Base-by-base conservation (phyloP, 1,139 yeast genomes). In the Hanseniaspora sp. region DNA sequence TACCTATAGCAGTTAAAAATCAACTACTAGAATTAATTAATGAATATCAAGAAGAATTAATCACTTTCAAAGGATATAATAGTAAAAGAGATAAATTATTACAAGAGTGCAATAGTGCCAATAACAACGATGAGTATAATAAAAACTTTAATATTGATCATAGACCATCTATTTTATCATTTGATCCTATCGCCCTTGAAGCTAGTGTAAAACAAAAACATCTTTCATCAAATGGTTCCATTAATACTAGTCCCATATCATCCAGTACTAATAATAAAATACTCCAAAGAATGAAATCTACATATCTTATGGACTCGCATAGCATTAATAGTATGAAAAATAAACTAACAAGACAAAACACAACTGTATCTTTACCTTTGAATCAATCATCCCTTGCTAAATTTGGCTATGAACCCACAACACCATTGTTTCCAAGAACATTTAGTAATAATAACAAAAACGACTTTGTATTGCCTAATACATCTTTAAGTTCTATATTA, bases 401-500 rank as follows among this genome's bases (percentile, higher is more conserved):
- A 43, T 34, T 38, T 23, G 54, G 48, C 43, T 66, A 66, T 55
- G 66, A 69, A 28, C 75, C 70, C 55, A 79, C 67, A 70, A 72
- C 69, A 51, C 90, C 92, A 0, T 66, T 84, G 30, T 75, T 77
- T 58, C 90, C 92, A 1, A 70, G 90, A 58, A 71, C 17, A 29
- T 8, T 29, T 2, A 17, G 41, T 7, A 12, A 6, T 3, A 45
- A 8, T 2, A 7, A 18, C 39, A 69, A 8, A 66, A 63, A 48
- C 63, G 60, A 56, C 67, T 62, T 34, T 62, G 63, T 4, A 71
- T 76, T 48, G 7, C 40, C 45, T 15, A 49, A 49, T 56, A 85
- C 82, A 54, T 79, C 83, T 56, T 70, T 92, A 56, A 81, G 94
- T 2, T 75, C 82, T 9, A 83, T 88, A 33, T 71, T 92, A 58